phyloP scores from a whole-genome alignment of 2,329 filamentous ascomycete genomes.

The Microdochium trichocladiopsis region DNA sequence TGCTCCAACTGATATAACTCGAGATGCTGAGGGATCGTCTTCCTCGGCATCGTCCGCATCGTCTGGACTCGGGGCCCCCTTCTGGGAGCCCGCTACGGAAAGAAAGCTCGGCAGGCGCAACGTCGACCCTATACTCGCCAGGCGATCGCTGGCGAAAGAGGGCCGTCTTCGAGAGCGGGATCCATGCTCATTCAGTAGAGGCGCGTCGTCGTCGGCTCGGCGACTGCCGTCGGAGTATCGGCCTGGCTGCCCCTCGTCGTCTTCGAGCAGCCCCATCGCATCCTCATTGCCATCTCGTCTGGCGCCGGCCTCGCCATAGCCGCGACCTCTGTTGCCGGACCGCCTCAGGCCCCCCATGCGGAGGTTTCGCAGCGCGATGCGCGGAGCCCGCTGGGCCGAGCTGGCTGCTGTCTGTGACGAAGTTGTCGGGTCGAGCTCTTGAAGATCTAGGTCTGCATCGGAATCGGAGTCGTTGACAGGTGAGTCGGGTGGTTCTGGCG shows the following conservation, averaged over 20 bases:
- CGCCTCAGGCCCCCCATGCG: constrained; percentile 59
- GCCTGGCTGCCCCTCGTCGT: constrained; percentile 46
- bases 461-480: constrained; percentile 66
- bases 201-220: constrained; percentile 62
- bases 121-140: constrained; percentile 41
- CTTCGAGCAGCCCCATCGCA: constrained; percentile 57
- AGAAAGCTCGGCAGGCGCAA: constrained; percentile 64
- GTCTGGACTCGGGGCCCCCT: constrained; percentile 33
- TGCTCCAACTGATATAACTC: constrained; percentile 70
- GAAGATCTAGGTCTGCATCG: constrained; percentile 69
- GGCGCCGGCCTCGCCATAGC: constrained; percentile 54
- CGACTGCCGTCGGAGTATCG: constrained; percentile 55
- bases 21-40: constrained; percentile 62
- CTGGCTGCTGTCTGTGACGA: constrained; percentile 31
- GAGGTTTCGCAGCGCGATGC: constrained; percentile 66
- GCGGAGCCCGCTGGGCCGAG: constrained; percentile 38
- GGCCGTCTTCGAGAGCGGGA: constrained; percentile 20
- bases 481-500: constrained; percentile 57
- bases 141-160: constrained; percentile 31
- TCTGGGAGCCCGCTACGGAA: constrained; percentile 28
- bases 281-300: constrained; percentile 57
- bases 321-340: constrained; percentile 43
- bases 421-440: constrained; percentile 65
- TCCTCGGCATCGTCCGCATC: constrained; percentile 42
- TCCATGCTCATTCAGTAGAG: constrained; percentile 52